Evolutionary conservation across 225 moss, liverwort and hornwort species (phyloP).

Genomic region (Pseudoscleropodium purum): DNA sequence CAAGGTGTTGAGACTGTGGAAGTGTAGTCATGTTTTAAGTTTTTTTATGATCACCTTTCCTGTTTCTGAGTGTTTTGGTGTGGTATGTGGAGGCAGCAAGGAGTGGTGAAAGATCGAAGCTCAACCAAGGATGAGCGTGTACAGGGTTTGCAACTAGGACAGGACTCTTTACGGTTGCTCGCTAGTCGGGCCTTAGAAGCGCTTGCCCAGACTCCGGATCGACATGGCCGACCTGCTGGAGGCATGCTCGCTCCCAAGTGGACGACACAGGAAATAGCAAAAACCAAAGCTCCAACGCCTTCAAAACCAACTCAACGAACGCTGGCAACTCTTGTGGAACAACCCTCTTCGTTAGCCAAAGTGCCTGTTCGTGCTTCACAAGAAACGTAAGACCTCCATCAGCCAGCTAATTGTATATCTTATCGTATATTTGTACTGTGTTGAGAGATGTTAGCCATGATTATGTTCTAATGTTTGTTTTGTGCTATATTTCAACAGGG

Average conservation of each 20-base stretch:
- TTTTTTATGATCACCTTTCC: background rate
- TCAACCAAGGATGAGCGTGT: background rate
- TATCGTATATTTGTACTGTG: background rate
- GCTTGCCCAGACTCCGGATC: slow-evolving; percentile 31
- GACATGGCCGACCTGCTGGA: background rate
- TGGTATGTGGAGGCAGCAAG: slow-evolving; percentile 11
- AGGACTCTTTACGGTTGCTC: slow-evolving; percentile 4
- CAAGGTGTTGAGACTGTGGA: background rate
- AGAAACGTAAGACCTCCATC: slow-evolving; percentile 2
- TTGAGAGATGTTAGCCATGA: background rate
- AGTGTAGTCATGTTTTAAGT: background rate
- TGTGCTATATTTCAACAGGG: slow-evolving; percentile 8
- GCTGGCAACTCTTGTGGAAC: background rate
- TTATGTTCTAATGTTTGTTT: background rate
- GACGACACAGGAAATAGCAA: background rate
- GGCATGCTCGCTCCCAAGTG: slow-evolving; percentile 23
- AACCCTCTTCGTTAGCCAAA: background rate
- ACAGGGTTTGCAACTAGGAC: background rate
- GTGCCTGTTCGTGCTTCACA: background rate
- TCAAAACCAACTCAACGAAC: background rate
- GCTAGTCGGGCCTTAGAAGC: slow-evolving; percentile 31
- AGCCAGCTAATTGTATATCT: background rate
- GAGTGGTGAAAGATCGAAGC: background rate
- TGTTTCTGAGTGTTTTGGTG: background rate
- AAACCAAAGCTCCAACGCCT: background rate